Conservation (phyloP, 805 yeast genomes). For the Saccharomyces cerevisiae region DNA sequence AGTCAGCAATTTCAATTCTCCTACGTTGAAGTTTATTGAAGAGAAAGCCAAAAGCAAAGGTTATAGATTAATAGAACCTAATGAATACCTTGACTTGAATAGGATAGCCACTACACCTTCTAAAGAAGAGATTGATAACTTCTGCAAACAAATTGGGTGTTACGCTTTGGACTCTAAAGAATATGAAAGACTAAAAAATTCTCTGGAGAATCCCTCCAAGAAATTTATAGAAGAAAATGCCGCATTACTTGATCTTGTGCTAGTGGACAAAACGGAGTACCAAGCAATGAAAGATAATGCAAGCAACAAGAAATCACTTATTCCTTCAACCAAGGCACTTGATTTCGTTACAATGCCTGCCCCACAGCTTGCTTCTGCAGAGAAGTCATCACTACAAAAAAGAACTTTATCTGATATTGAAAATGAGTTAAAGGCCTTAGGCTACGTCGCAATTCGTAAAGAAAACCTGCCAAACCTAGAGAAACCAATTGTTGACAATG, state of each 20-base stretch:
- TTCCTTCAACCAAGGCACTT: slow-evolving; percentile 8
- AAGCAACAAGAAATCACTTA: slow-evolving; percentile 4
- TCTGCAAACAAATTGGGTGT: background rate
- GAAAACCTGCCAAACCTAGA: slow-evolving; percentile 5
- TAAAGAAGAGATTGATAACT: slow-evolving; percentile 4
- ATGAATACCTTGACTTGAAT: slow-evolving; percentile 11
- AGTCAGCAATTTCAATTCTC: slow-evolving; percentile 2
- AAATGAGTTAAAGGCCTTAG: slow-evolving; percentile 8
- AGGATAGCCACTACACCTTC: slow-evolving; percentile 10
- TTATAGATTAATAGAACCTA: slow-evolving; percentile 12
- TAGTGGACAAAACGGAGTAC: slow-evolving; percentile 12
- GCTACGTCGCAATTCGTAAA: slow-evolving; percentile 7
- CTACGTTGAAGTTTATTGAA: slow-evolving; percentile 20
- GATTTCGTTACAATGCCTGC: slow-evolving; percentile 14
- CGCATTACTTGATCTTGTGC: slow-evolving; percentile 5
- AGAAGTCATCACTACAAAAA: slow-evolving; percentile 2
- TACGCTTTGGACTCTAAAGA: slow-evolving; percentile 10
- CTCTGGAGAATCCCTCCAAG: slow-evolving; percentile 17
- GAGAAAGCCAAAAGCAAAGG: slow-evolving; percentile 23
- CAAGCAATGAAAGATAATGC: slow-evolving; percentile 6
- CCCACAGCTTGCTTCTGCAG: slow-evolving; percentile 7
- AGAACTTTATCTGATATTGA: slow-evolving; percentile 6
- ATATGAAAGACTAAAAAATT: slow-evolving; percentile 14
- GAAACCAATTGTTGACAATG: slow-evolving; percentile 5
- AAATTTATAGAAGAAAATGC: slow-evolving; percentile 18